These are phyloP conservation scores for Trametes versicolor DNA, from an alignment of 1,284 basidiomycete species.

Conservation along the genomic window DNA sequence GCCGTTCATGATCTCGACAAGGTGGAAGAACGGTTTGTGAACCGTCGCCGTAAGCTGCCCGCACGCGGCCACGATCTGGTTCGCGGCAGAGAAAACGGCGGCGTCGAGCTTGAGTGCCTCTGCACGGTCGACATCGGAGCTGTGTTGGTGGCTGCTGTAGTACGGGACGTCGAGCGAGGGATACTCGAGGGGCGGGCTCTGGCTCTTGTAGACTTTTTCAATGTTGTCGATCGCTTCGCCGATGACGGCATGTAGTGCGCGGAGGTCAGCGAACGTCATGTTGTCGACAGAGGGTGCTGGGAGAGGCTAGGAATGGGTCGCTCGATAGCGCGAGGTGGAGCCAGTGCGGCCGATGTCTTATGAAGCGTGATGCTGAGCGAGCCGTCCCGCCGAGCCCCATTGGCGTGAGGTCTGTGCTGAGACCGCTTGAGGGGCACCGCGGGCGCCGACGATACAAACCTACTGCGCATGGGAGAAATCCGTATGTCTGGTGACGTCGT, in stretches of 20 bases:
- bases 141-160: conserved; percentile 47
- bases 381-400: too few relatives aligned
- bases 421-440: too few relatives aligned
- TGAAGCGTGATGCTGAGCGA: too few relatives aligned
- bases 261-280: conserved; percentile 70
- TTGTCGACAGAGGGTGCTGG: too few relatives aligned
- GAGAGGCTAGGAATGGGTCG: too few relatives aligned
- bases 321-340: too few relatives aligned
- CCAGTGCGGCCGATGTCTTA: too few relatives aligned
- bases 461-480: too few relatives aligned
- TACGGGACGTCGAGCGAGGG: conserved; percentile 64
- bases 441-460: too few relatives aligned
- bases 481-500: too few relatives aligned
- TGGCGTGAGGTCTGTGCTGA: too few relatives aligned
- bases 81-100: conserved; percentile 63
- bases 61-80: conserved; percentile 70
- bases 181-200: conserved; percentile 55
- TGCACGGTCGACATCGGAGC: conserved; percentile 33
- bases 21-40: conserved; percentile 69
- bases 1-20: conserved; percentile 71
- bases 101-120: conserved; percentile 67
- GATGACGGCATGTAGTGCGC: conserved; percentile 70
- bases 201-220: conserved; percentile 59
- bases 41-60: conserved; percentile 70
- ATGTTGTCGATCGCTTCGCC: conserved; percentile 74